Base-by-base conservation (phyloP, 768 basidiomycete genomes). In the Kwoniella sp. region DNA sequence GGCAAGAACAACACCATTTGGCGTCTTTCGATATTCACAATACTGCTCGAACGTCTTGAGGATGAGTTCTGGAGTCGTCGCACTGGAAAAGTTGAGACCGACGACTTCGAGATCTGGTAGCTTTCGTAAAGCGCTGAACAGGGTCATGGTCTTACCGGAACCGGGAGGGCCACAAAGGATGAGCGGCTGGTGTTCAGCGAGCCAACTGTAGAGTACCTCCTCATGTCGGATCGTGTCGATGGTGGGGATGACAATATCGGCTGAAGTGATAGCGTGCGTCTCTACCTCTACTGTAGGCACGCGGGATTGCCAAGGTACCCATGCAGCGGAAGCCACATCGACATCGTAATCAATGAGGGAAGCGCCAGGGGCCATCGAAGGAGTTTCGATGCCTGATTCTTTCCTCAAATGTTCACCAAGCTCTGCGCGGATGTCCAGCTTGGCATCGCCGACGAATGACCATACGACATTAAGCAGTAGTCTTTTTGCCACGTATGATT, bases 21-120 rank as follows among this genome's bases (percentile, higher is more conserved):
- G 92, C 3, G 96, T 98, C 82, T 98, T 98, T 59, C 94, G 86
- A 77, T 95, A 97, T 81, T 99, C 96, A 82, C 96, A 99, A 76
- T 99, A 96, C 81, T 99, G 96, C 79, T 98, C 96, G 79, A 99
- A 98, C 7, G 96, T 98, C 85, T 98, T 98, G 69, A 99, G 85
- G 66, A 99, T 95, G 27, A 99, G 85, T 77, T 97, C 96, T 0
- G 96, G 96, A 1, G 93, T 97, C 0, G 96, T 98, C 19, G 96
- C 96, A 78, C 92, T 96, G 30, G 96, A 99, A 81, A 99, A 99
- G 82, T 99, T 99, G 71, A 99, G 87, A 51, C 96, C 96, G 69
- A 97, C 94, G 49, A 98, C 92, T 76, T 99, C 96, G 89, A 99
- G 93, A 80, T 98, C 92, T 1, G 96, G 94, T 40, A 98, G 85